These are phyloP conservation scores for Suillus hirtellus DNA, from an alignment of 768 basidiomycete genomes.

Conservation along the genomic window DNA sequence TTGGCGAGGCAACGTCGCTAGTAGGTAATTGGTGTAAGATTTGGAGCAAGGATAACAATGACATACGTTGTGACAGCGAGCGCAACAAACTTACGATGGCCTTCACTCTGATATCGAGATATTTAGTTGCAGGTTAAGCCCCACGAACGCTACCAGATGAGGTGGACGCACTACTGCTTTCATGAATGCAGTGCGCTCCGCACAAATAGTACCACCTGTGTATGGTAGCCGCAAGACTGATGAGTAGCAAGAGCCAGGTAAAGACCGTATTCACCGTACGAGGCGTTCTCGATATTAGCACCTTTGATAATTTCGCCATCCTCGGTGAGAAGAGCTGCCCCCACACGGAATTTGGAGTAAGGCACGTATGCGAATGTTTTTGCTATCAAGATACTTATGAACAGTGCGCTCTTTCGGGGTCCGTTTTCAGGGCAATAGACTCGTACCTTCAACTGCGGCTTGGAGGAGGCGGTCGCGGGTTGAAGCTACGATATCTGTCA, in stretches of 20 bases:
- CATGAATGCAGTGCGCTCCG: constrained; percentile 93
- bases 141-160: neutral
- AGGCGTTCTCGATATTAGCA: constrained; percentile 93
- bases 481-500: constrained; percentile 36
- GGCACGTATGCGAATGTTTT: constrained; percentile 74
- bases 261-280: constrained; percentile 62
- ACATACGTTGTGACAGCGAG: constrained; percentile 81
- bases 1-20: constrained; percentile 66
- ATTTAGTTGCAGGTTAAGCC: neutral
- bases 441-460: constrained; percentile 59
- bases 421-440: neutral
- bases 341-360: constrained; percentile 93
- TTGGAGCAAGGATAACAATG: no score
- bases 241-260: neutral
- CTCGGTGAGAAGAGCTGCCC: constrained; percentile 75
- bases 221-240: neutral
- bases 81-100: constrained; percentile 64
- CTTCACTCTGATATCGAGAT: constrained; percentile 64
- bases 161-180: constrained; percentile 77
- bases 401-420: constrained; percentile 12
- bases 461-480: constrained; percentile 52
- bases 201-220: constrained; percentile 87
- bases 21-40: neutral
- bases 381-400: constrained; percentile 39
- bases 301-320: constrained; percentile 79